phyloP scores from a whole-genome alignment of 2,329 filamentous ascomycete genomes.

The Exophiala oligosperma region DNA sequence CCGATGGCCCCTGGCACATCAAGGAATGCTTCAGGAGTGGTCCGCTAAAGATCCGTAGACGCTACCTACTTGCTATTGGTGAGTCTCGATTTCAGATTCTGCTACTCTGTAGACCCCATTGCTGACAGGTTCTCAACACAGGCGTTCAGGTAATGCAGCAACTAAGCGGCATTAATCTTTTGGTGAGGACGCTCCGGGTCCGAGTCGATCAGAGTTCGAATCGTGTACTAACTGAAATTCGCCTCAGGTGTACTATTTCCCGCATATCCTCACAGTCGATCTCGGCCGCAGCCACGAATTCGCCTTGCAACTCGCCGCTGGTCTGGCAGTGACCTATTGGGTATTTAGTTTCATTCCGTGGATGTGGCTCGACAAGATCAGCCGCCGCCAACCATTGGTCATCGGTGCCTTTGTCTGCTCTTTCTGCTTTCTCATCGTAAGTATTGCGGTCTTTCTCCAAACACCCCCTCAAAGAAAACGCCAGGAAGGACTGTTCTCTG shows the following conservation, averaged over 20 bases:
- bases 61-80: conserved; percentile 53
- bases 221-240: background rate
- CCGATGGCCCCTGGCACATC: background rate
- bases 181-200: conserved; percentile 38
- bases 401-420: background rate
- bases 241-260: conserved; percentile 3
- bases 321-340: conserved; percentile 5
- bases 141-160: conserved; percentile 55
- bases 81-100: conserved; percentile 26
- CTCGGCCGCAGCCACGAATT: background rate
- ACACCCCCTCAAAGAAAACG: too few species aligned
- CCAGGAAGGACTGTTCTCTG: too few species aligned
- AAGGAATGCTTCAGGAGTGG: conserved; percentile 56
- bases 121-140: background rate
- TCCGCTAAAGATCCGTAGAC: conserved; percentile 55
- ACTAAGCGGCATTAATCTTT: conserved; percentile 43
- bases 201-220: too few species aligned
- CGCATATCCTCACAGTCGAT: conserved; percentile 2
- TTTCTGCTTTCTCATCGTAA: conserved; percentile 6
- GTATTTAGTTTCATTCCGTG: conserved; percentile 1
- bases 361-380: conserved; percentile 1
- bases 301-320: background rate
- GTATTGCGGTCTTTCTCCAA: background rate
- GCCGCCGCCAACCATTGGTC: conserved; percentile 1
- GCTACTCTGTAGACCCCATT: background rate